Evolutionary conservation across 306 rosid species (phyloP), one percentile per base, ranked within the genome.

Genomic region (Cicer pinnatifidum): DNA sequence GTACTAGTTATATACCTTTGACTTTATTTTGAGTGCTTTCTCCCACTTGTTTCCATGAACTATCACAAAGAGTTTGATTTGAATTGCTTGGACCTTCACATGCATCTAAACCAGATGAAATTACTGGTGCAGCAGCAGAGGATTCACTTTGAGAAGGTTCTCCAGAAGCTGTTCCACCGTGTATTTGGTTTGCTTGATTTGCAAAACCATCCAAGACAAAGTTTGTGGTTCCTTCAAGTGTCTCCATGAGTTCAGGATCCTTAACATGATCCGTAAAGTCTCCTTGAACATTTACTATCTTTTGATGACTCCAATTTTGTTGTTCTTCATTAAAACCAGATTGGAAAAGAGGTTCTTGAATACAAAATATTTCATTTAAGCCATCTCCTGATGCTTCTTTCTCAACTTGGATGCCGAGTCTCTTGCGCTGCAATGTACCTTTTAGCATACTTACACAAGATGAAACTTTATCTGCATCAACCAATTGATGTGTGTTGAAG

Each of bases 131-230:
- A 65, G 96, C 98, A 52, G 89, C 92, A 75, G 98, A 93, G 13
- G 98, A 91, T 86, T 93, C 98, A 43, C 97, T 91, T 80, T 89
- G 98, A 72, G 97, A 91, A 72, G 91, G 94, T 79, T 91, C 98
- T 56, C 68, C 85, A 5, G 98, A 91, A 84, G 75, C 85, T 69
- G 83, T 78, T 72, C 92, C 83, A 2, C 69, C 37, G 15, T 86
- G 88, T 40, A 83, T 71, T 13, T 80, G 89, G 79, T 83, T 89
- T 60, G 73, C 68, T 8, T 85, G 84, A 80, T 89, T 88, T 72
- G 80, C 75, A 65, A 91, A 89, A 77, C 89, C 89, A 69, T 93
- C 91, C 58, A 88, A 52, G 16, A 76, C 89, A 76, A 84, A 51
- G 53, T 88, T 88, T 69, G 82, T 62, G 37, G 89, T 75, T 65